Conservation (phyloP, 192 early-diverging fungal genomes). For the Allomyces macrogynus region DNA sequence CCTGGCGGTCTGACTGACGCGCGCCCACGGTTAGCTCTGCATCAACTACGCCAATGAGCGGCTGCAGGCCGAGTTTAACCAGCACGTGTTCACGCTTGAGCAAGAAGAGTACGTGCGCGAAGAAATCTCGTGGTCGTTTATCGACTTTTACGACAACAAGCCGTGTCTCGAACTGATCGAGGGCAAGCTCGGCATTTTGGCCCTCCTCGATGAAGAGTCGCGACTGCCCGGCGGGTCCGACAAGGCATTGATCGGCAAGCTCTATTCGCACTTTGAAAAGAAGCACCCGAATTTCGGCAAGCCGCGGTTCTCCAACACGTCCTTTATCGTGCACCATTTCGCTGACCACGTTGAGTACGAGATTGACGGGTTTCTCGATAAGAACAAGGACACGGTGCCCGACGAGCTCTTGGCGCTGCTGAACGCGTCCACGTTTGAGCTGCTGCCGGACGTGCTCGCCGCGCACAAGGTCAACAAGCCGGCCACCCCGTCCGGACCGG, state of each 20-base stretch:
- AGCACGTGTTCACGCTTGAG: constrained; percentile 93
- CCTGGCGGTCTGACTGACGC: neutral
- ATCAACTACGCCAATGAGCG: constrained; percentile 96
- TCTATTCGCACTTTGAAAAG: constrained; percentile 57
- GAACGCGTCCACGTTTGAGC: neutral
- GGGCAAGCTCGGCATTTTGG: constrained; percentile 77
- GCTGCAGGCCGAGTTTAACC: constrained; percentile 95
- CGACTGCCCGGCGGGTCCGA: constrained; percentile 73
- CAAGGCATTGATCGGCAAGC: constrained; percentile 65
- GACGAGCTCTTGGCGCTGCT: constrained; percentile 33
- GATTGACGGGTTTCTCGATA: constrained; percentile 89
- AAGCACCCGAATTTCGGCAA: constrained; percentile 51
- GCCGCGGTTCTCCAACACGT: constrained; percentile 65
- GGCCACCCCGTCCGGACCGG: neutral
- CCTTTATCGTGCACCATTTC: constrained; percentile 89
- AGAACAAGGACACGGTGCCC: constrained; percentile 96
- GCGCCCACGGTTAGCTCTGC: constrained; percentile 21
- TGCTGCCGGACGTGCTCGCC: neutral
- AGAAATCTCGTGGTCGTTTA: constrained; percentile 88
- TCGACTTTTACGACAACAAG: constrained; percentile 97
- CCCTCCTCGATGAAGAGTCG: constrained; percentile 83
- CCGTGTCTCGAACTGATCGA: constrained; percentile 97
- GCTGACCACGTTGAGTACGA: constrained; percentile 90
- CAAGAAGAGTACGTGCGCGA: constrained; percentile 96
- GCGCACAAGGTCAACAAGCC: neutral